Evolutionary conservation across 164 flowering plant species (phyloP).

Genomic region (Nymphaea thermarum): DNA sequence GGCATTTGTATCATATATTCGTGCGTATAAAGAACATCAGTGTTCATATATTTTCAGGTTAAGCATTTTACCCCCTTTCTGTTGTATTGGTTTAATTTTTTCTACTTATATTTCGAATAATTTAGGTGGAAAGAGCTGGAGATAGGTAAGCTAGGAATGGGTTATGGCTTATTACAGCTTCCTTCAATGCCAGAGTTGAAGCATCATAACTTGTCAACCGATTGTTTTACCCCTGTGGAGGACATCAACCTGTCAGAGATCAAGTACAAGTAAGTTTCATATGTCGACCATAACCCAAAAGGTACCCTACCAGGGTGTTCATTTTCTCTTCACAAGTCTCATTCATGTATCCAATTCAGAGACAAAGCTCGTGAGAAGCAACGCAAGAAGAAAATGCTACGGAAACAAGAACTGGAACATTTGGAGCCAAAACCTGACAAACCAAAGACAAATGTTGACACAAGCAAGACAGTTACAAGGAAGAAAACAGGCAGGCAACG

Average conservation of each 20-base stretch:
- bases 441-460: constrained; percentile 21
- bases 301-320: neutral
- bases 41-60: constrained; percentile 93
- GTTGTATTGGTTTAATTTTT: neutral
- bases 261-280: constrained; percentile 62
- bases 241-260: constrained; percentile 57
- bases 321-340: no score
- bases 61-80: neutral
- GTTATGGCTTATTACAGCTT: constrained; percentile 79
- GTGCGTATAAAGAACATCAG: constrained; percentile 95
- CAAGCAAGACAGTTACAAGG: constrained; percentile 22
- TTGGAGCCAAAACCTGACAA: constrained; percentile 26
- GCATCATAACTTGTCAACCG: constrained; percentile 49
- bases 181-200: constrained; percentile 86
- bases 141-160: constrained; percentile 88
- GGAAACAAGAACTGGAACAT: constrained; percentile 32
- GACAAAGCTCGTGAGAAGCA: constrained; percentile 89
- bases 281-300: neutral
- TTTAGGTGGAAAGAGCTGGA: constrained; percentile 89
- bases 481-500: constrained; percentile 85
- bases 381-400: constrained; percentile 62
- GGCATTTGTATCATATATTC: constrained; percentile 83
- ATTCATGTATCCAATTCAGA: constrained; percentile 17
- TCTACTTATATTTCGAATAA: constrained; percentile 1
- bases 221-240: constrained; percentile 60